Base-by-base conservation (phyloP, 1,284 basidiomycete genomes). In the Pseudozyma sp. region DNA sequence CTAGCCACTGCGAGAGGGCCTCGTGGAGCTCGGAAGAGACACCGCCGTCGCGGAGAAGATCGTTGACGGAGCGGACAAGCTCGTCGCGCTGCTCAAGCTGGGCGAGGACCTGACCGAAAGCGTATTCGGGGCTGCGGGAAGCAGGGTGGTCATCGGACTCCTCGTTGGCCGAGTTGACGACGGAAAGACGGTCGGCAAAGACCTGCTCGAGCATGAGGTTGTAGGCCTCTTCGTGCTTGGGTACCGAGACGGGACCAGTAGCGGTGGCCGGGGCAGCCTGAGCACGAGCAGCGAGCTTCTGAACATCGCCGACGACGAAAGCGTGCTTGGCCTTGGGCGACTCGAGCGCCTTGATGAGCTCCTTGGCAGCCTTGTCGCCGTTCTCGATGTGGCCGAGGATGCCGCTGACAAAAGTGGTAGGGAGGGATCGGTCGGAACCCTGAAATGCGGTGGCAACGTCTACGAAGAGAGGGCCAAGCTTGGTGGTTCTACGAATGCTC, bases 61-160 rank as follows among this genome's bases (percentile, higher is more conserved):
- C 61, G 52, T 80, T 77, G 38, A 84, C 82, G 31, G 78, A 69
- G 34, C 63, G 50, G 18, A 71, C 66, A 16, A 86, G 78, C 59
- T 77, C 61, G 52, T 84, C 79, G 16, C 73, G 61, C 67, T 78
- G 69, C 59, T 81, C 77, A 19, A 94, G 86, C 82, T 94, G 90
- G 5, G 92, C 92, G 34, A 93, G 90, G 47, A 95, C 91, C 67
- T 94, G 92, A 44, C 96, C 95, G 39, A 98, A 89, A 0, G 96
- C 95, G 84, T 92, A 98, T 82, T 98, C 94, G 2, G 96, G 96
- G 40, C 90, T 92, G 16, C 93, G 95, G 13, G 94, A 92, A 5
- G 85, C 72, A 3, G 82, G 80, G 77, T 80, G 79, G 19, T 78
- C 44, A 58, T 77, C 71, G 9, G 60, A 55, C 18, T 76, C 72